phyloP scores from a whole-genome alignment of 1,284 basidiomycete species.

The Omphalotus olearius region DNA sequence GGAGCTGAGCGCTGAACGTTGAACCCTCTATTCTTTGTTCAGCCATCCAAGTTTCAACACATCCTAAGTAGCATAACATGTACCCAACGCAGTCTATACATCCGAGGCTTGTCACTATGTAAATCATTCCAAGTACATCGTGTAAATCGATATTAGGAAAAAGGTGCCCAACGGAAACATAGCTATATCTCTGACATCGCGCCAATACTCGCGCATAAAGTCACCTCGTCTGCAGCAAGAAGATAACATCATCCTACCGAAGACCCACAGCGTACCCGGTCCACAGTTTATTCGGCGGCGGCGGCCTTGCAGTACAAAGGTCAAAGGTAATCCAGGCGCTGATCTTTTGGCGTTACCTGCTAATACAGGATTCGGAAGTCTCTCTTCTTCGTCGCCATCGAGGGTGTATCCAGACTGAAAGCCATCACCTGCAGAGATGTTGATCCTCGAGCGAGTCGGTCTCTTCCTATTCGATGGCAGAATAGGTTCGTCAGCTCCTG shows the following conservation, averaged over 20 bases:
- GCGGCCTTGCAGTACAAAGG: not conserved
- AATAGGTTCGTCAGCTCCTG: not conserved
- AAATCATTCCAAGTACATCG: constrained; percentile 6
- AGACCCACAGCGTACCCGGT: not conserved
- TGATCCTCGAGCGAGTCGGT: not conserved
- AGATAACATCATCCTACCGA: not conserved
- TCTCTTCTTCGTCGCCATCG: constrained; percentile 6
- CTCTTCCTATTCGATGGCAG: not conserved
- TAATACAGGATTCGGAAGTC: constrained; percentile 21
- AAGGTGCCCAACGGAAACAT: constrained; percentile 36
- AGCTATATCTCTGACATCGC: constrained; percentile 36
- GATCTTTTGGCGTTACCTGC: not conserved
- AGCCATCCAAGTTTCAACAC: no score
- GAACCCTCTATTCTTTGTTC: no score
- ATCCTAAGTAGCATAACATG: no score
- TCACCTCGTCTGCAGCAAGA: constrained; percentile 12
- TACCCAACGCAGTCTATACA: no score
- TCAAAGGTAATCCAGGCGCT: not conserved
- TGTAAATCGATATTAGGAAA: constrained; percentile 31
- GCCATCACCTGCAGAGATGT: not conserved
- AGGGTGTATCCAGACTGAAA: constrained; percentile 2
- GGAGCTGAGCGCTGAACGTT: no score
- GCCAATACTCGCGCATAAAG: constrained; percentile 23
- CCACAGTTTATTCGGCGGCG: not conserved
- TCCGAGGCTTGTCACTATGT: no score